Conservation (phyloP, 805 yeast genomes). For the Metschnikowia borealis region DNA sequence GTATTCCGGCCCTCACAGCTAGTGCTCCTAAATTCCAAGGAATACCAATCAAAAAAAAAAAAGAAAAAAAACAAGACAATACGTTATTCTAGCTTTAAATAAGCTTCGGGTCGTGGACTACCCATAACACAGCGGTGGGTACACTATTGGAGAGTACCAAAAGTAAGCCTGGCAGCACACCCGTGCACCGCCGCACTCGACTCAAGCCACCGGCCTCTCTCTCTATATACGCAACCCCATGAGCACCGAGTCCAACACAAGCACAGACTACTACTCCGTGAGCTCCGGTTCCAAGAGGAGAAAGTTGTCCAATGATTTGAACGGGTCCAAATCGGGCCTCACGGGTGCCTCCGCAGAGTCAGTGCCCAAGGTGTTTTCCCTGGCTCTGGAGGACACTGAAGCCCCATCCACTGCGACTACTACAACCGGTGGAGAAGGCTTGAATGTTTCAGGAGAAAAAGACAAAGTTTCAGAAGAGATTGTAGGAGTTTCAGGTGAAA, state of each 20-base stretch:
- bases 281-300: conserved; percentile 3
- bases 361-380: not conserved
- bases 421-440: too few species aligned
- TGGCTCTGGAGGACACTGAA: not conserved
- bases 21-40: too few species aligned
- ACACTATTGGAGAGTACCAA: not conserved
- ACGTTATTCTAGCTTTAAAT: too few species aligned
- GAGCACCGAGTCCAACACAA: conserved; percentile 1
- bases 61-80: too few species aligned
- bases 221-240: not conserved
- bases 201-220: not conserved
- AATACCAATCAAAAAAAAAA: too few species aligned
- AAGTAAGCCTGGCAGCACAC: not conserved
- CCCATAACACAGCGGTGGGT: too few species aligned
- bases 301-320: conserved; percentile 1
- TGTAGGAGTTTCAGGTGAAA: too few species aligned
- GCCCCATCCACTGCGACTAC: not conserved
- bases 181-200: conserved; percentile 1
- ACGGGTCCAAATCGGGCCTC: not conserved
- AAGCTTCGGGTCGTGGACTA: too few species aligned
- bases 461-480: not conserved
- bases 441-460: not conserved
- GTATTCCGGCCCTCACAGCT: too few species aligned
- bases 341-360: not conserved
- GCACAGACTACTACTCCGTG: conserved; percentile 1